Conservation (phyloP, 2,329 filamentous ascomycete genomes). For the Ophiostoma ulmi region DNA sequence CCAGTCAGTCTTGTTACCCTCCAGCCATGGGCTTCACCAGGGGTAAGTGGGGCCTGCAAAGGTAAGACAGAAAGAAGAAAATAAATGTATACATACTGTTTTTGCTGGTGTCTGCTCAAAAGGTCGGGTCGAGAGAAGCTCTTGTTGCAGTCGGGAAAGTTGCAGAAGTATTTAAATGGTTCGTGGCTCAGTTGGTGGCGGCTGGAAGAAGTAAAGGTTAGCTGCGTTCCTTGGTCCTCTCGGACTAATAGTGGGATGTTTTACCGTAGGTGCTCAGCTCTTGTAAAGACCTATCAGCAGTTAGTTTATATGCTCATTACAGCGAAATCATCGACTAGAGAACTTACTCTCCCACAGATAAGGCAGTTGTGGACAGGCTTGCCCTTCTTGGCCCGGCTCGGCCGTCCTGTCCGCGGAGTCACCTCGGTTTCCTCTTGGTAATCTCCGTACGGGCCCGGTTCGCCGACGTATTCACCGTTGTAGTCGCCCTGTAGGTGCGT, state of each 20-base stretch:
- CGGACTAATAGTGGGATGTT: neutral
- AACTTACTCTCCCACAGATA: conserved; percentile 3
- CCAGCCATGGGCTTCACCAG: neutral
- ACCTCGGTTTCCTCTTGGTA: neutral
- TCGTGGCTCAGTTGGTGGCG: conserved; percentile 9
- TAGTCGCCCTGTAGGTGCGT: neutral
- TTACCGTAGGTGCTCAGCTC: conserved; percentile 16
- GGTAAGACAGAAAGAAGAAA: neutral
- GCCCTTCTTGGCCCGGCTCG: conserved; percentile 17
- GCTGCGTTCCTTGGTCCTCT: neutral
- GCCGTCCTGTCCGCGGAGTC: conserved; percentile 10
- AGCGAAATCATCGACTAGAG: neutral
- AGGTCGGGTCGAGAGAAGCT: conserved; percentile 6
- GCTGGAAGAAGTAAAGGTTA: neutral
- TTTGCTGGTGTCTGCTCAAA: neutral
- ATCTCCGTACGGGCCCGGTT: neutral
- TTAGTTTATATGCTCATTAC: neutral
- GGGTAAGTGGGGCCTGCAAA: neutral
- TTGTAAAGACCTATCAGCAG: neutral
- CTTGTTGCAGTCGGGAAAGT: neutral
- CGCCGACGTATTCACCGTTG: neutral
- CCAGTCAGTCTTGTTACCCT: conserved; percentile 10
- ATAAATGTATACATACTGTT: conserved; percentile 2
- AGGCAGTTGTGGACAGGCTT: conserved; percentile 14
- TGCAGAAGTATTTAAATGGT: neutral